Evolutionary conservation across 257 asterid species (phyloP).

Genomic region (Capsicum chinense): DNA sequence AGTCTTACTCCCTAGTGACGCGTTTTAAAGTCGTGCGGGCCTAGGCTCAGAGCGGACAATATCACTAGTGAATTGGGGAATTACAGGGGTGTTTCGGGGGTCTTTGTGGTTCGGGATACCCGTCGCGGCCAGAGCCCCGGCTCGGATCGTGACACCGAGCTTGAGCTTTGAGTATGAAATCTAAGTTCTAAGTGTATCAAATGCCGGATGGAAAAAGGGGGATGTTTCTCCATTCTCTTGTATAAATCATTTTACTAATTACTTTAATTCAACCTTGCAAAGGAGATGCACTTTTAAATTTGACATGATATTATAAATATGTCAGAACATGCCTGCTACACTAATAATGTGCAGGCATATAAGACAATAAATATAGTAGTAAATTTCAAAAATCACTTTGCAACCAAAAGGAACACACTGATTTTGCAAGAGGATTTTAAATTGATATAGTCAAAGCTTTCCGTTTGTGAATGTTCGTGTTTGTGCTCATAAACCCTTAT

Average conservation of each 20-base stretch:
- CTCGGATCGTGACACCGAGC: too few relatives aligned
- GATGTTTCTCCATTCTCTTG: not conserved
- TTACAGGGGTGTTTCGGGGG: too few relatives aligned
- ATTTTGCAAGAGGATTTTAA: not conserved
- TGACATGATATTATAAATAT: constrained; percentile 14
- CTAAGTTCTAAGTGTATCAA: not conserved
- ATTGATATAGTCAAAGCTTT: not conserved
- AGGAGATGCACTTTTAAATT: not conserved
- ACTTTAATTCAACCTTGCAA: not conserved
- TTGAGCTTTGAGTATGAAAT: not conserved
- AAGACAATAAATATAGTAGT: not conserved
- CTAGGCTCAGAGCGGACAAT: too few relatives aligned
- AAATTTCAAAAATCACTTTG: not conserved
- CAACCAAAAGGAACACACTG: not conserved
- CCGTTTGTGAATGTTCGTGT: not conserved
- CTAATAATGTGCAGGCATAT: not conserved
- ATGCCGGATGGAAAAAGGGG: not conserved
- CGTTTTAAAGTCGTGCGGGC: too few relatives aligned
- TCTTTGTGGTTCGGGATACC: too few relatives aligned
- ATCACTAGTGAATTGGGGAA: too few relatives aligned
- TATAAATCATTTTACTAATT: not conserved
- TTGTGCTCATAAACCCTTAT: not conserved
- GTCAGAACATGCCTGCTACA: not conserved
- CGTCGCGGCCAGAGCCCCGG: too few relatives aligned
- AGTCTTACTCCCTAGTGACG: too few relatives aligned